Evolutionary conservation across 129 eudicot genomes (phyloP).

Genomic region (Lonicera japonica): DNA sequence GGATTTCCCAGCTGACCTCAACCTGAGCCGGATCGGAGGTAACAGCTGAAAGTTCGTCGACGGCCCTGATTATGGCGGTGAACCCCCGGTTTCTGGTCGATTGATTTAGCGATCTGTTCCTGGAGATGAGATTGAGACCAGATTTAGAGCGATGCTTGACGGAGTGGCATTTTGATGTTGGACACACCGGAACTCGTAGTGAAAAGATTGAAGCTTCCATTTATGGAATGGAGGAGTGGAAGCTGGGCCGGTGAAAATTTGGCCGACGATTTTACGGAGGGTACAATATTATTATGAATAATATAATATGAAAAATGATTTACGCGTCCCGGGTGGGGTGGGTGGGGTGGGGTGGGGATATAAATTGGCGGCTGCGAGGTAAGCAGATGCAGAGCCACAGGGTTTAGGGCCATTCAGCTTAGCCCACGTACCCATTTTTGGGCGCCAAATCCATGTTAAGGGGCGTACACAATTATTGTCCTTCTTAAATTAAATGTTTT

Average conservation of each 20-base stretch:
- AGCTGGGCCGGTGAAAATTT: background rate
- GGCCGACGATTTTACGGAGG: background rate
- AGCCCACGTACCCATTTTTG: too few species aligned
- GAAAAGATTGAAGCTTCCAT: background rate
- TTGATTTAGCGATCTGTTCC: background rate
- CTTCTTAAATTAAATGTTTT: too few species aligned
- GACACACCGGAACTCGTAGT: background rate
- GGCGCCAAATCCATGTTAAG: too few species aligned
- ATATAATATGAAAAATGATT: too few species aligned
- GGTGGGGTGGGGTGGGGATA: too few species aligned
- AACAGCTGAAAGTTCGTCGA: constrained; percentile 28
- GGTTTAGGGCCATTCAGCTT: too few species aligned
- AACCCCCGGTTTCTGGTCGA: background rate
- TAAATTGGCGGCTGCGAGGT: too few species aligned
- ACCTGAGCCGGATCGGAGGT: constrained; percentile 32
- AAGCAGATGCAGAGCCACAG: too few species aligned
- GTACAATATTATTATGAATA: too few species aligned
- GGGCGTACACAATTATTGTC: too few species aligned
- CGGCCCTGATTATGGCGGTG: constrained; percentile 15
- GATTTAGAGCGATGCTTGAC: too few species aligned
- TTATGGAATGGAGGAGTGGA: background rate
- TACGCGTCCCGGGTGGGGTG: too few species aligned
- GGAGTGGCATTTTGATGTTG: background rate
- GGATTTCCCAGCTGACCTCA: constrained; percentile 66
- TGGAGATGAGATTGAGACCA: background rate